A percentile compares a stretch with the other conserved stretches of the same genome.
Evolutionary conservation across 495 filamentous ascomycete genomes (phyloP).

Genomic region (Penicillium antarcticum): DNA sequence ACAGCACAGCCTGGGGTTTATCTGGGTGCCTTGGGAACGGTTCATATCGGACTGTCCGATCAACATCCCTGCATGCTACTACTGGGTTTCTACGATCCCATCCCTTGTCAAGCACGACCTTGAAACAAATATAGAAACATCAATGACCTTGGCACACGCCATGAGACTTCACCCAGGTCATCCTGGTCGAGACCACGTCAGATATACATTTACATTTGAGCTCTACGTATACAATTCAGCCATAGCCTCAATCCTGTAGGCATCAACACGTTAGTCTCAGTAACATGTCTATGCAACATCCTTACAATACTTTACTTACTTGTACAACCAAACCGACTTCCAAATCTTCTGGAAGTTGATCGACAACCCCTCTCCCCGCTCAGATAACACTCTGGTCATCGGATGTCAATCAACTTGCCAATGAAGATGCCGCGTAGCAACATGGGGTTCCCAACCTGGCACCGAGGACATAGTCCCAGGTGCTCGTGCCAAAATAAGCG

Average conservation of each 20-base stretch:
- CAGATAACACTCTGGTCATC: background rate
- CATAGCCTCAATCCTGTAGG: background rate
- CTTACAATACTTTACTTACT: background rate
- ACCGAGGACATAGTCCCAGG: no score
- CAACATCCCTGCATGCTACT: background rate
- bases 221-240: background rate
- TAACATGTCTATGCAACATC: background rate
- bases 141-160: background rate
- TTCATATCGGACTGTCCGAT: no score
- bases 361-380: background rate
- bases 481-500: background rate
- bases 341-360: slow-evolving; percentile 4
- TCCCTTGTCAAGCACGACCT: background rate
- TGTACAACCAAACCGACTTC: background rate
- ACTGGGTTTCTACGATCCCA: background rate
- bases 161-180: background rate
- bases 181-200: background rate
- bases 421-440: background rate
- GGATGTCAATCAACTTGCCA: background rate
- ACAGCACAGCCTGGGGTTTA: background rate
- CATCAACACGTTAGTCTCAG: no score
- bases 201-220: no score
- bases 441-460: background rate
- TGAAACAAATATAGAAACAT: slow-evolving; percentile 2
- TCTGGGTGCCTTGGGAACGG: no score